Conservation (phyloP, 176 grass and related monocot genomes). For the Lolium multiflorum region DNA sequence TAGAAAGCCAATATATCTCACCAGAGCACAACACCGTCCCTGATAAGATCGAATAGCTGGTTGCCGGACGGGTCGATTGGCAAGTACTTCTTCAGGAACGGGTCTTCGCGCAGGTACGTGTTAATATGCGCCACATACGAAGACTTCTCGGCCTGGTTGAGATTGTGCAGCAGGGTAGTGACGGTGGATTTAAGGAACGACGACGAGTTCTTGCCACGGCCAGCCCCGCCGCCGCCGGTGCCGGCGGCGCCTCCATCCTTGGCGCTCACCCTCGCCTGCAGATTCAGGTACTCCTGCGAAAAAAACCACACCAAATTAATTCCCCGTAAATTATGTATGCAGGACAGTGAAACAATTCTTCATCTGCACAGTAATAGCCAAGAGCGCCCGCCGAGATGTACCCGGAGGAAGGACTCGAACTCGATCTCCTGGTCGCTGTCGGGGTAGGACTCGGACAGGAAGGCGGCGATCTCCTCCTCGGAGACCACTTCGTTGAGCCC, state of each 20-base stretch:
- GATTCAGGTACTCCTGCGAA: constrained; percentile 79
- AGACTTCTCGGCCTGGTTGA: constrained; percentile 91
- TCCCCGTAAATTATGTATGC: constrained; percentile 32
- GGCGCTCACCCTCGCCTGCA: constrained; percentile 60
- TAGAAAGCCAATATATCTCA: constrained; percentile 50
- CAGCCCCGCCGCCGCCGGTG: neutral
- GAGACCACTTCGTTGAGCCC: constrained; percentile 74
- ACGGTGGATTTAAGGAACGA: constrained; percentile 86
- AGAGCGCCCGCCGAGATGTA: constrained; percentile 35
- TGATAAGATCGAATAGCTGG: constrained; percentile 82
- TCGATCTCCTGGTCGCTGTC: constrained; percentile 82
- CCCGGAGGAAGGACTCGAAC: constrained; percentile 87
- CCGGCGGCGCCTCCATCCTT: constrained; percentile 46
- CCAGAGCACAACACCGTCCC: constrained; percentile 96
- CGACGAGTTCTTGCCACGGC: constrained; percentile 63
- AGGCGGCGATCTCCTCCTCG: constrained; percentile 70
- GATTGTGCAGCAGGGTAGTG: constrained; percentile 92
- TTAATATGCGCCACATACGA: constrained; percentile 98
- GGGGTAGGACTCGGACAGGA: constrained; percentile 65
- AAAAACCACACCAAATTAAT: constrained; percentile 2
- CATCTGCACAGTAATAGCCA: neutral
- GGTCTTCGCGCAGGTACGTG: constrained; percentile 81
- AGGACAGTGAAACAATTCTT: neutral
- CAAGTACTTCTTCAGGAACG: constrained; percentile 92
- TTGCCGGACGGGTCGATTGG: constrained; percentile 78